phyloP scores from a whole-genome alignment of 805 yeast species.

The Saturnispora sanitii region DNA sequence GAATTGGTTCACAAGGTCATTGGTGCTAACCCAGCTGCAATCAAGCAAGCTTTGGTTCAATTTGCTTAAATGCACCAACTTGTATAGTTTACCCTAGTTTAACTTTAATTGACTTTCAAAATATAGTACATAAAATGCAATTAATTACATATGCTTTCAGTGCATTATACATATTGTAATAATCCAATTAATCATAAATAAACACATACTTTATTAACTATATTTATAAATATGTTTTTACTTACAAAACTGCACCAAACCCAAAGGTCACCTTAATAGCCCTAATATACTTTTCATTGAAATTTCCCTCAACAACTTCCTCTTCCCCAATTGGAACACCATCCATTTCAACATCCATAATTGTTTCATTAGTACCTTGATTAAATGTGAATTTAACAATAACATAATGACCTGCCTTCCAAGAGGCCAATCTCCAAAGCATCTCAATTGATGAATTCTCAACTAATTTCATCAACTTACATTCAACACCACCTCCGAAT shows the following conservation, averaged over 20 bases:
- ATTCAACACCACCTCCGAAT: conserved; percentile 82
- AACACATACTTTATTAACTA: not conserved
- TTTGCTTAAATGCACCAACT: conserved; percentile 18
- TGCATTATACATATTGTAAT: too few species aligned
- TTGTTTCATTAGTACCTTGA: conserved; percentile 80
- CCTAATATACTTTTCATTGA: conserved; percentile 81
- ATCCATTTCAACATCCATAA: conserved; percentile 58
- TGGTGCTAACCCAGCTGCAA: conserved; percentile 84
- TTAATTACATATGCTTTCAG: too few species aligned
- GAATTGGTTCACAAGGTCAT: conserved; percentile 66
- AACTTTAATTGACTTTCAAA: too few species aligned
- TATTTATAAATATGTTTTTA: too few species aligned
- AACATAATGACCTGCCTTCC: conserved; percentile 84
- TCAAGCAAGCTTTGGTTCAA: conserved; percentile 47
- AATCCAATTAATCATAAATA: not conserved
- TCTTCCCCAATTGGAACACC: conserved; percentile 97
- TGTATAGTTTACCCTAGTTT: too few species aligned
- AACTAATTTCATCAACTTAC: conserved; percentile 54
- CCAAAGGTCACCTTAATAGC: conserved; percentile 90
- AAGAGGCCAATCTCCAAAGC: conserved; percentile 80
- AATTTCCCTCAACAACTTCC: conserved; percentile 73
- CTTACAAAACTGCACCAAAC: conserved; percentile 76
- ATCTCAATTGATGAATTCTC: conserved; percentile 52
- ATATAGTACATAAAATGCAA: too few species aligned
- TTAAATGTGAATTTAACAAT: conserved; percentile 53